Base-by-base conservation (phyloP, 352 stramenopile genomes). In the Phytopythium montanum region DNA sequence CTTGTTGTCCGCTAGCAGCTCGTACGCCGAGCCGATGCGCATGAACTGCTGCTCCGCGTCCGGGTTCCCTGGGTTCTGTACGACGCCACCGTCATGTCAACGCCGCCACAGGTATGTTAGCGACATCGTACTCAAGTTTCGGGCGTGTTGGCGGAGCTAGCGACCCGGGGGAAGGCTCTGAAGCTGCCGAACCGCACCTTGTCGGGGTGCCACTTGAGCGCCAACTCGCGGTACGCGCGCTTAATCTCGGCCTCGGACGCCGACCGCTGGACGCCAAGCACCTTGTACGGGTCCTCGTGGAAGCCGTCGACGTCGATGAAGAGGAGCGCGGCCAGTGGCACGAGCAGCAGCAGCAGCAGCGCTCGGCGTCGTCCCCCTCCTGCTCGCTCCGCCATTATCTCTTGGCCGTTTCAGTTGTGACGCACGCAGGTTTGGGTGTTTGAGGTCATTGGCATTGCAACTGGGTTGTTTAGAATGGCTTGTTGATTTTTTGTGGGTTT, bases 161-260 rank as follows among this genome's bases (percentile, higher is more conserved):
- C 21, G 19, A 25, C 14, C 28, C n/a, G 21, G 21, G 42, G 39
- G 67, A 16, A 45, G 39, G 31, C 31, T 36, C 31, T 10, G 1
- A 36, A 1, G 31, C 5, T 97, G 18, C n/a, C 16, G 14, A 4
- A 5, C 19, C 25, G 21, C 21, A 93, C 87, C 70, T 96, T 96
- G 70, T 97, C 90, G 5, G 90, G 90, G 57, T 97, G 90, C 76
- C 85, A 94, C 61, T 97, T 95, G 41, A 97, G 70, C 28, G 90
- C 88, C 29, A 97, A 62, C 41, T 79, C 70, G 5, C 87, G 76
- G 57, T 97, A 97, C 29, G 85, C 85, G 53, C 81, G 81, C 67
- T 93, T 93, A 69, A 95, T 87, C 61, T 93, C 82, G 49, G 50
- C 70, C 55, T 92, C 82, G 8, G 83, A 84, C 8, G 85, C 81